These are phyloP conservation scores for Bocquillonia castaneifolia DNA, from an alignment of 441 rosid species.

Conservation along the genomic window DNA sequence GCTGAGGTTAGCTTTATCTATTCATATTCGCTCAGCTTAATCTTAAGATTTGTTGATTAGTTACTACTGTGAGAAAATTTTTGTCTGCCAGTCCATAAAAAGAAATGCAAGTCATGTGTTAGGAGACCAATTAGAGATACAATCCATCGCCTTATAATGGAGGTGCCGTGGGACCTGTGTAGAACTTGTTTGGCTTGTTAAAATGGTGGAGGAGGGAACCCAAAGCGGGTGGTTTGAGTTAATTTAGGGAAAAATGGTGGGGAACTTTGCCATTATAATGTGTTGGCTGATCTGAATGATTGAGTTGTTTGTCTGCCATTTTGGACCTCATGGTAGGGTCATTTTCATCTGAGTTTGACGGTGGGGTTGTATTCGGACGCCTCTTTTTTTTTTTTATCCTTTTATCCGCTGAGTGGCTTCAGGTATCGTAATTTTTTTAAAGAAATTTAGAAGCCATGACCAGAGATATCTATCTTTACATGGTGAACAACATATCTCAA, in stretches of 20 bases:
- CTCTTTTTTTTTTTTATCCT: background rate
- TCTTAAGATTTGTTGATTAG: conserved; percentile 27
- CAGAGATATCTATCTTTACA: background rate
- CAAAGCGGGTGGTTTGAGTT: conserved; percentile 41
- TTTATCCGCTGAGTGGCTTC: background rate
- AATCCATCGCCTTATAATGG: conserved; percentile 24
- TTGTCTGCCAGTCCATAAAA: conserved; percentile 32
- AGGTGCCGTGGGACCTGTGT: conserved; percentile 33
- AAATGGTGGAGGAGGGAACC: conserved; percentile 28
- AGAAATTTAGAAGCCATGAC: background rate
- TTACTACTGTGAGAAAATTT: conserved; percentile 13
- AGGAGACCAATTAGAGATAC: conserved; percentile 23
- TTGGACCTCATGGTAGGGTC: conserved; percentile 36
- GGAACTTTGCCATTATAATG: conserved; percentile 31
- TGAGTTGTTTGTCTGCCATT: conserved; percentile 55
- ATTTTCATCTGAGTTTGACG: conserved; percentile 25
- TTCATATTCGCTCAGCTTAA: conserved; percentile 18
- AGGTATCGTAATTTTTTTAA: background rate
- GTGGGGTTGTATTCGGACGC: conserved; percentile 8
- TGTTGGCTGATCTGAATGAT: conserved; percentile 41
- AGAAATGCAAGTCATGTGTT: conserved; percentile 33
- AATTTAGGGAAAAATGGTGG: conserved; percentile 35
- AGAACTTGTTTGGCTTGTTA: conserved; percentile 20
- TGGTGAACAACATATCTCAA: conserved; percentile 4
- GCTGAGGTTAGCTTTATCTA: conserved; percentile 32